Evolutionary conservation across 2,329 filamentous ascomycete genomes (phyloP).

Genomic region (Cercospora janseana): DNA sequence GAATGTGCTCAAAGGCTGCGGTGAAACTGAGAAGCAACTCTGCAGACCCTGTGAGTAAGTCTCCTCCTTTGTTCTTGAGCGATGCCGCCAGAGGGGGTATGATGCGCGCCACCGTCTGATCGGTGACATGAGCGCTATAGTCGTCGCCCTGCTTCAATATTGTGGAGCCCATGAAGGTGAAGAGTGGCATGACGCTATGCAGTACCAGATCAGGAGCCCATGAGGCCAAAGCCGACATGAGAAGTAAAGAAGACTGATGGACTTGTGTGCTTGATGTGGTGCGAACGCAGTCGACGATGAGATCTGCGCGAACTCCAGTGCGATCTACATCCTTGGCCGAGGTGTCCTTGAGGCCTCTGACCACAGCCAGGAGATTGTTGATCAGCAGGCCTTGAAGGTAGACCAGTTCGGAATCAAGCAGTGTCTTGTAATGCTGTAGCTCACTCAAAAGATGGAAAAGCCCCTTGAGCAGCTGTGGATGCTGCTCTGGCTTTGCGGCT

Average conservation of each 20-base stretch:
- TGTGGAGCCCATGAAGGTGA: constrained; percentile 94
- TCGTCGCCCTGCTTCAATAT: constrained; percentile 91
- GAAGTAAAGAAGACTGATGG: constrained; percentile 83
- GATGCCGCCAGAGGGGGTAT: constrained; percentile 88
- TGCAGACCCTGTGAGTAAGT: constrained; percentile 76
- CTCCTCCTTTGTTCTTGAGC: constrained; percentile 72
- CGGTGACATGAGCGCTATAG: constrained; percentile 93
- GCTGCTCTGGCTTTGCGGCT: constrained; percentile 69
- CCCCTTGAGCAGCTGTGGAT: constrained; percentile 72
- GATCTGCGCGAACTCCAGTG: constrained; percentile 77
- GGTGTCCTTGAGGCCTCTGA: constrained; percentile 66
- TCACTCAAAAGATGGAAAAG: constrained; percentile 85
- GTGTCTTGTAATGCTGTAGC: constrained; percentile 77
- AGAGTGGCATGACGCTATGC: constrained; percentile 98
- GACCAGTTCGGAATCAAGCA: constrained; percentile 80
- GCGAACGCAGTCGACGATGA: constrained; percentile 91
- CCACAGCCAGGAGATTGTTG: constrained; percentile 76
- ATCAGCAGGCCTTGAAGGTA: constrained; percentile 87
- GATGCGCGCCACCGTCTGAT: constrained; percentile 88
- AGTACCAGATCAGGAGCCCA: constrained; percentile 87
- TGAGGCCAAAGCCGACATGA: constrained; percentile 82
- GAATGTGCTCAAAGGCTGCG: constrained; percentile 94
- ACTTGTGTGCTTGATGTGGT: constrained; percentile 89
- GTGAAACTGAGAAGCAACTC: constrained; percentile 94
- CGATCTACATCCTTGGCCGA: constrained; percentile 60